Evolutionary conservation across 1,284 basidiomycete genomes (phyloP).

Genomic region (Ceratobasidium sp.): DNA sequence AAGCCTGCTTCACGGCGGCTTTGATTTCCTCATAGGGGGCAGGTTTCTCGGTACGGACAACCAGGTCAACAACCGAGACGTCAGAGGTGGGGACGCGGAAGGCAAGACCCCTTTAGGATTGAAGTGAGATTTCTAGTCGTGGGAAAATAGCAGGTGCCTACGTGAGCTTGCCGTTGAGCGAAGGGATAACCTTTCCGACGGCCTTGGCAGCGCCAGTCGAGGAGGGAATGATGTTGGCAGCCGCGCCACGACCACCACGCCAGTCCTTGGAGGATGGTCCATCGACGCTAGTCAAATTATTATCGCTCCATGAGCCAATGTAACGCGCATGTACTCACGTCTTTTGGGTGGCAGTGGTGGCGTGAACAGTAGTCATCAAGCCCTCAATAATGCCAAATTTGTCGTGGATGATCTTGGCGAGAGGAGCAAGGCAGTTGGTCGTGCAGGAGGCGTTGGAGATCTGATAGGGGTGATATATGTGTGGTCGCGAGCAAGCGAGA

Average conservation of each 20-base stretch:
- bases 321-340: conserved; percentile 2
- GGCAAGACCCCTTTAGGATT: conserved; percentile 77
- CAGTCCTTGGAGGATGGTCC: conserved; percentile 95
- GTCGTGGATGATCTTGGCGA: conserved; percentile 98
- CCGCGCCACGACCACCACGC: conserved; percentile 96
- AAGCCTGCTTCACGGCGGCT: conserved; percentile 81
- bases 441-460: conserved; percentile 99
- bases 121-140: not conserved
- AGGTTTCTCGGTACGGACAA: conserved; percentile 88
- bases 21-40: conserved; percentile 94
- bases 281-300: conserved; percentile 75
- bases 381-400: conserved; percentile 94
- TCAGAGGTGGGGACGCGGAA: conserved; percentile 99
- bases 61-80: conserved; percentile 98
- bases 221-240: conserved; percentile 99
- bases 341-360: conserved; percentile 97
- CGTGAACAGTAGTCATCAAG: conserved; percentile 99
- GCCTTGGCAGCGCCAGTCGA: conserved; percentile 99
- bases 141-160: conserved; percentile 49
- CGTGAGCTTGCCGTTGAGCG: conserved; percentile 97
- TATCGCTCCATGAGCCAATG: not conserved
- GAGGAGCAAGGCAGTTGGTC: conserved; percentile 98
- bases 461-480: conserved; percentile 48
- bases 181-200: conserved; percentile 98
- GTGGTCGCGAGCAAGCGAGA: conserved; percentile 34